phyloP scores from a whole-genome alignment of 106 monocot genomes.

The Apostasia shenzhenica region DNA sequence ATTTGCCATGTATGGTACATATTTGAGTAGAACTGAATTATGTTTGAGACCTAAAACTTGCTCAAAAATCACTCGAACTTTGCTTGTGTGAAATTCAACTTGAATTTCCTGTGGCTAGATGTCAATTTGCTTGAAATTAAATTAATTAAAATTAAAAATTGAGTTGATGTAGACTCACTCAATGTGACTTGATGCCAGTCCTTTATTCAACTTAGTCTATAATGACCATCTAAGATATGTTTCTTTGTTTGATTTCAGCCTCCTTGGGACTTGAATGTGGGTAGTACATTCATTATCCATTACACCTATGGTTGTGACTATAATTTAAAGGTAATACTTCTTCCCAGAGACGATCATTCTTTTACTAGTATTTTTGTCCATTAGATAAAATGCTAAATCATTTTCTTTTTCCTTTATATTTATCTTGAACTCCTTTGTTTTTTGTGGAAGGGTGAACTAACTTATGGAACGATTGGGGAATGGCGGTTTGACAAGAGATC shows the following conservation, averaged over 20 bases:
- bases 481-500: constrained; percentile 99
- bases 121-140: too few species aligned
- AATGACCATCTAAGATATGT: not conserved
- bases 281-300: constrained; percentile 43
- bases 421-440: not conserved
- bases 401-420: not conserved
- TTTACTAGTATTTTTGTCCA: not conserved
- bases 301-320: constrained; percentile 72
- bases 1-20: not conserved
- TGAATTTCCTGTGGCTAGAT: too few species aligned
- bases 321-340: constrained; percentile 32
- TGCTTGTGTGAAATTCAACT: too few species aligned
- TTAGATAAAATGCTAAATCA: not conserved
- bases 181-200: too few species aligned
- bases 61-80: too few species aligned
- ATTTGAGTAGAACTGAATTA: too few species aligned
- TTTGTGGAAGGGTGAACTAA: constrained; percentile 61
- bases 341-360: not conserved
- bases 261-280: constrained; percentile 55
- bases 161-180: too few species aligned
- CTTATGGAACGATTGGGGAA: constrained; percentile 92
- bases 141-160: too few species aligned
- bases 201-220: too few species aligned
- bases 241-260: constrained; percentile 36
- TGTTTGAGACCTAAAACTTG: too few species aligned